Percentiles rank a stretch among this genome's conserved stretches.
Conservation (phyloP, 768 basidiomycete genomes). For the Austroboletus festivus region DNA sequence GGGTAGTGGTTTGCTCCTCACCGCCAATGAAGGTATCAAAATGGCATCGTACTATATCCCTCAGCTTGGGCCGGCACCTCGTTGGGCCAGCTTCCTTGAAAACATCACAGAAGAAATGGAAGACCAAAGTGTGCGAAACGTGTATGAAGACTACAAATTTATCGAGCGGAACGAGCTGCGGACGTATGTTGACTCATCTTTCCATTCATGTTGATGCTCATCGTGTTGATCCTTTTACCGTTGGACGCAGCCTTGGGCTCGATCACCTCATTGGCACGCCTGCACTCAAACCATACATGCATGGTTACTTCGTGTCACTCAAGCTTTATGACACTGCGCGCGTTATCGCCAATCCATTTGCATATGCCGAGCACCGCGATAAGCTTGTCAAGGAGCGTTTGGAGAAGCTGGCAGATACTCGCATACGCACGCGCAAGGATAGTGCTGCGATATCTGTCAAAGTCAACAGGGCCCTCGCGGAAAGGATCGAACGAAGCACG, state of each 20-base stretch:
- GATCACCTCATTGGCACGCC: slow-evolving; percentile 94
- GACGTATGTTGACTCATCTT: slow-evolving; percentile 50
- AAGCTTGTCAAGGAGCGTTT: slow-evolving; percentile 83
- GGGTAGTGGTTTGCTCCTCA: slow-evolving; percentile 83
- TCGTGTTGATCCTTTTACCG: neutral
- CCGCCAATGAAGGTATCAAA: slow-evolving; percentile 95
- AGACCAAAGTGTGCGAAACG: slow-evolving; percentile 70
- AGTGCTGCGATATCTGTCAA: slow-evolving; percentile 26
- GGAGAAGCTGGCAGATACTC: slow-evolving; percentile 88
- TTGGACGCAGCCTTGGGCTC: slow-evolving; percentile 69
- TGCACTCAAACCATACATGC: slow-evolving; percentile 98
- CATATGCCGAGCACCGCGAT: slow-evolving; percentile 92
- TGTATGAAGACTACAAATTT: slow-evolving; percentile 98
- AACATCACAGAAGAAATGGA: slow-evolving; percentile 99
- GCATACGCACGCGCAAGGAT: slow-evolving; percentile 81
- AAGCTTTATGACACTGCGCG: slow-evolving; percentile 95
- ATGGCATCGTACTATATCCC: slow-evolving; percentile 95
- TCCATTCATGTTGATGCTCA: neutral
- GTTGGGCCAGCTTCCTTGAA: slow-evolving; percentile 97
- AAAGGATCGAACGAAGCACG: slow-evolving; percentile 59
- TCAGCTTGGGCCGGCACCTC: slow-evolving; percentile 92
- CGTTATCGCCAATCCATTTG: slow-evolving; percentile 93
- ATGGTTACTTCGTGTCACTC: slow-evolving; percentile 96
- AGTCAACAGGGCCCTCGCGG: slow-evolving; percentile 80
- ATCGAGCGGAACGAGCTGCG: slow-evolving; percentile 83